Percentiles rank a stretch among this genome's conserved stretches.
Evolutionary conservation across 2,329 filamentous ascomycete genomes (phyloP).

Genomic region (Emergomyces pasteurianus): DNA sequence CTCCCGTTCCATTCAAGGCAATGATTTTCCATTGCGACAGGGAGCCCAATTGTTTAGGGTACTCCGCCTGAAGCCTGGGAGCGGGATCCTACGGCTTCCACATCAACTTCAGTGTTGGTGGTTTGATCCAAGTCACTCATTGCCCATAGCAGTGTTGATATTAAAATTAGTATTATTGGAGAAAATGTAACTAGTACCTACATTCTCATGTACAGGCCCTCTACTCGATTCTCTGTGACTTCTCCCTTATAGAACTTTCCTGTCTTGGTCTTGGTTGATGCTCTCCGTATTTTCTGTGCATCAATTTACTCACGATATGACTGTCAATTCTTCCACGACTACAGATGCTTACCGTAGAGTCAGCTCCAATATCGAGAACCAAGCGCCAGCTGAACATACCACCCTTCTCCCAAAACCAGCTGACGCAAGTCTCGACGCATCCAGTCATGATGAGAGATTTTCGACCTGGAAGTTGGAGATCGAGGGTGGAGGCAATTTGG

Average conservation of each 20-base stretch:
- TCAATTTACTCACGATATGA: not conserved
- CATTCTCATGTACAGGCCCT: not conserved
- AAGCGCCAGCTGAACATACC: constrained; percentile 10
- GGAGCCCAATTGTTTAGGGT: too few species aligned
- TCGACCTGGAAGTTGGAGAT: not conserved
- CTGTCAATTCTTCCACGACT: not conserved
- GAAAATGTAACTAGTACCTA: not conserved
- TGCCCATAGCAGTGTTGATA: too few species aligned
- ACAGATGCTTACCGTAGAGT: not conserved
- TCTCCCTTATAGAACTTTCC: not conserved
- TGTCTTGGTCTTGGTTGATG: not conserved
- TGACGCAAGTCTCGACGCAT: not conserved
- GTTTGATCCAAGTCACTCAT: too few species aligned
- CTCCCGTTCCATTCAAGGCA: too few species aligned
- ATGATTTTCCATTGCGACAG: too few species aligned
- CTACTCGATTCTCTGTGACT: not conserved
- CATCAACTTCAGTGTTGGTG: too few species aligned
- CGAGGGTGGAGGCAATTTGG: not conserved
- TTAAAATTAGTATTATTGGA: not conserved
- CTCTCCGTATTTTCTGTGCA: not conserved
- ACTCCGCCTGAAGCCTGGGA: too few species aligned
- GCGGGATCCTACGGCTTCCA: too few species aligned
- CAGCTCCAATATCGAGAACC: not conserved
- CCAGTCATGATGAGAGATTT: not conserved
- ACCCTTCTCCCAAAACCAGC: not conserved